phyloP scores from a whole-genome alignment of 2,329 filamentous ascomycete genomes.

The Blastomyces parvus region DNA sequence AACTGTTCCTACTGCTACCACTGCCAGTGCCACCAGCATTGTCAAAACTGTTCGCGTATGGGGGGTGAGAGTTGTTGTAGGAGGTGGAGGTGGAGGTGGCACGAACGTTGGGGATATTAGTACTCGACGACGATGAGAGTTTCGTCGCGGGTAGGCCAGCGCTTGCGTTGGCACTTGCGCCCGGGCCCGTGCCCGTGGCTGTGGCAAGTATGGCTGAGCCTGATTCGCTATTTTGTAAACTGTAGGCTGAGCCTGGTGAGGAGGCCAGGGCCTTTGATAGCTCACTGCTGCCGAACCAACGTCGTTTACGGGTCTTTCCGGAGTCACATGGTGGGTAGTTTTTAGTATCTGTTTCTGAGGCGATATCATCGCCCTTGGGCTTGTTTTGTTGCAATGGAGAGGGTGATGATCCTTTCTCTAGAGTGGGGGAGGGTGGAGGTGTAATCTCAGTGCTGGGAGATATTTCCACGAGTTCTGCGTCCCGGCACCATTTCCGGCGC shows the following conservation, averaged over 20 bases:
- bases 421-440: slow-evolving; percentile 29
- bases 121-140: not conserved
- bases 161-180: not conserved
- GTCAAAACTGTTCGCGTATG: slow-evolving; percentile 9
- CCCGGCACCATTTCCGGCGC: slow-evolving; percentile 88
- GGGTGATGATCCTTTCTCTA: slow-evolving; percentile 27
- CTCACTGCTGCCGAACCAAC: slow-evolving; percentile 27
- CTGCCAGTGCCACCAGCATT: slow-evolving; percentile 13
- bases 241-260: slow-evolving; percentile 10
- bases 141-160: not conserved
- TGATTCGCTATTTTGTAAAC: not conserved
- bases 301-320: slow-evolving; percentile 26
- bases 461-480: slow-evolving; percentile 85
- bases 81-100: slow-evolving; percentile 7
- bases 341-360: slow-evolving; percentile 20
- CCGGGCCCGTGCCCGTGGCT: not conserved
- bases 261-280: slow-evolving; percentile 9
- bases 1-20: slow-evolving; percentile 12
- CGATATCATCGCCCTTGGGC: slow-evolving; percentile 15
- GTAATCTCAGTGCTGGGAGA: slow-evolving; percentile 17
- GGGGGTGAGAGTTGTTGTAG: slow-evolving; percentile 2
- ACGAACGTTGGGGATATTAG: slow-evolving; percentile 7
- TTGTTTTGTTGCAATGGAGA: slow-evolving; percentile 20
- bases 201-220: not conserved
- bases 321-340: slow-evolving; percentile 23